Evolutionary conservation across 169 alveolate species (phyloP).

Genomic region (Plasmodium vivax): DNA sequence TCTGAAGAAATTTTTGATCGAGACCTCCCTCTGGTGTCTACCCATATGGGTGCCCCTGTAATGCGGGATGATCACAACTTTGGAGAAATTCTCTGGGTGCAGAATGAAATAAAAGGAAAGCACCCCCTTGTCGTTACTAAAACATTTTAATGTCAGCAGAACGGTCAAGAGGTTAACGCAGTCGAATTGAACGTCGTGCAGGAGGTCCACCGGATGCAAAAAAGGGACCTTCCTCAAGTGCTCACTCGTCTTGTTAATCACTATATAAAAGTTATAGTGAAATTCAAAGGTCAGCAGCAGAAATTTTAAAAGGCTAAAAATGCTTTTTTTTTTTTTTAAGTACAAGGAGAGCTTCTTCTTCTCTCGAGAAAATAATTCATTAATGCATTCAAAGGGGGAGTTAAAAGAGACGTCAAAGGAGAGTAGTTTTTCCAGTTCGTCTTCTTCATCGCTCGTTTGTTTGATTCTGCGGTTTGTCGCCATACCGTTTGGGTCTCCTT

Average conservation of each 20-base stretch:
- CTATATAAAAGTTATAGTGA: conserved; percentile 18
- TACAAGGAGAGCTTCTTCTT: conserved; percentile 40
- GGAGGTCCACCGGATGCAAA: conserved; percentile 2
- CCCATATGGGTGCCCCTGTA: background rate
- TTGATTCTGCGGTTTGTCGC: background rate
- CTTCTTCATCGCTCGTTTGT: background rate
- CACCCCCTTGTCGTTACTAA: background rate
- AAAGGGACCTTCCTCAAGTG: conserved; percentile 39
- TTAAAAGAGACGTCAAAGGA: conserved; percentile 24
- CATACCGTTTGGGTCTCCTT: background rate
- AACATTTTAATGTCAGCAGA: background rate
- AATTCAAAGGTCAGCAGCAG: conserved; percentile 68
- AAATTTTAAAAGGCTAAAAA: conserved; percentile 19
- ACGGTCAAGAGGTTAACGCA: conserved; percentile 50
- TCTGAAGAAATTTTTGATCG: conserved; percentile 18
- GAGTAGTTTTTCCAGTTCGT: conserved; percentile 4
- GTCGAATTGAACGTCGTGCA: background rate
- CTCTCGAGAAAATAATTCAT: conserved; percentile 42
- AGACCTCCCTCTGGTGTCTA: background rate
- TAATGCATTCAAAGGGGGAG: conserved; percentile 28
- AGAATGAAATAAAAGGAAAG: conserved; percentile 43
- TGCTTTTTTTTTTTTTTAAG: conserved; percentile 48
- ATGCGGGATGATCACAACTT: conserved; percentile 45
- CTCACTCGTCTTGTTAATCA: conserved; percentile 42
- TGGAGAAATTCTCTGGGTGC: conserved; percentile 41